Percentiles rank a stretch among this genome's conserved stretches.
Conservation (phyloP, 805 yeast species). For the Wickerhamiella spandovensis region DNA sequence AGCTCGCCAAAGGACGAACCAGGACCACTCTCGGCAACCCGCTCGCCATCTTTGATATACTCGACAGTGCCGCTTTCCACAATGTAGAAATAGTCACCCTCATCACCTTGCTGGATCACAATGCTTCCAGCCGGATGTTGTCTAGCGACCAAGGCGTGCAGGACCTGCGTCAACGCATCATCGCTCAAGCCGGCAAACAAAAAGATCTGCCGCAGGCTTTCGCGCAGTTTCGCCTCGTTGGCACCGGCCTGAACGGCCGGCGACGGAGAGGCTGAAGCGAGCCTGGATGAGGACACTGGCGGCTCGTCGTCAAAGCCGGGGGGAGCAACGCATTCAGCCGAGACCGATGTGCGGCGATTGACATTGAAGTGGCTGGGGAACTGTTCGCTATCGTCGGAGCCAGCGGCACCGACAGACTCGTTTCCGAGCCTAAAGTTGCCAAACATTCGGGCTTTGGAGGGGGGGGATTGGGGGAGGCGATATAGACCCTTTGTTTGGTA, state of each 20-base stretch:
- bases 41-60: slow-evolving; percentile 54
- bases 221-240: slow-evolving; percentile 48
- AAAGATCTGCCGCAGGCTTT: slow-evolving; percentile 67
- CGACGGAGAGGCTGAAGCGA: background rate
- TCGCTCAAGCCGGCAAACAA: slow-evolving; percentile 72
- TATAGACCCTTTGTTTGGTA: background rate
- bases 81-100: slow-evolving; percentile 84
- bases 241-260: background rate
- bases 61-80: slow-evolving; percentile 78
- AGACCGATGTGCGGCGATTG: slow-evolving; percentile 7
- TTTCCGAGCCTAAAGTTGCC: slow-evolving; percentile 13
- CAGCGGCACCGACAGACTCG: slow-evolving; percentile 4
- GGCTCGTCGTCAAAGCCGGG: background rate
- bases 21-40: slow-evolving; percentile 63
- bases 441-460: slow-evolving; percentile 5
- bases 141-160: slow-evolving; percentile 73
- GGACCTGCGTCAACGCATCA: slow-evolving; percentile 61
- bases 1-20: slow-evolving; percentile 94
- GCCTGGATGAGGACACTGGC: background rate
- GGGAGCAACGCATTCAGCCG: slow-evolving; percentile 4
- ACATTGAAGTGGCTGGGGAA: slow-evolving; percentile 13
- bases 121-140: slow-evolving; percentile 42
- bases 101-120: slow-evolving; percentile 83
- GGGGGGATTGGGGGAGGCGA: background rate
- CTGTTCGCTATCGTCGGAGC: slow-evolving; percentile 2